These are phyloP conservation scores for Tilletia setariae DNA, from an alignment of 1,284 basidiomycete genomes.

Conservation along the genomic window DNA sequence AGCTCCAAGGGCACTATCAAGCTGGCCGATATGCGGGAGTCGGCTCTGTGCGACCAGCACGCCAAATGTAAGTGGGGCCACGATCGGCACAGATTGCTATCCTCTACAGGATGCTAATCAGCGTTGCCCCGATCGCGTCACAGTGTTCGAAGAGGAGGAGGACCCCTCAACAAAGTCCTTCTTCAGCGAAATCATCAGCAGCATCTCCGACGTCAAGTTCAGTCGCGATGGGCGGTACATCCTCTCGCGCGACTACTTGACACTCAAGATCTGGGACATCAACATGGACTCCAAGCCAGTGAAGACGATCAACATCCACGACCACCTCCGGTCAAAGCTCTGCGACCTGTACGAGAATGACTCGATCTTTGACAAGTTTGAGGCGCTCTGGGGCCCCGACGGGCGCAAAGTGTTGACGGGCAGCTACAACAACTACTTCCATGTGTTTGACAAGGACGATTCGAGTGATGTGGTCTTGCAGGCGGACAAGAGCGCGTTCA, in stretches of 20 bases:
- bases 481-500: conserved; percentile 99
- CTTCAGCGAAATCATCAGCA: conserved; percentile 99
- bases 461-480: conserved; percentile 88
- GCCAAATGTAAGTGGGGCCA: conserved; percentile 74
- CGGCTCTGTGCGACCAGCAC: conserved; percentile 91
- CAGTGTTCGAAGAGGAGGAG: conserved; percentile 71
- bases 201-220: conserved; percentile 99
- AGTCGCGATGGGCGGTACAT: conserved; percentile 96
- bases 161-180: conserved; percentile 96
- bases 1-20: conserved; percentile 99
- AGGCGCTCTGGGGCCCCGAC: conserved; percentile 52
- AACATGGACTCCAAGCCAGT: conserved; percentile 97
- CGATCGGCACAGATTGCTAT: too few species aligned
- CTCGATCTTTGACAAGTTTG: conserved; percentile 99
- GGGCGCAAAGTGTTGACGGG: conserved; percentile 64
- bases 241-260: conserved; percentile 92
- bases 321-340: conserved; percentile 92
- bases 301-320: conserved; percentile 98
- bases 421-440: conserved; percentile 99
- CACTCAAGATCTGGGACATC: conserved; percentile 98
- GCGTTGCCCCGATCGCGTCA: conserved; percentile 23
- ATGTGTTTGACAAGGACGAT: conserved; percentile 93
- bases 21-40: conserved; percentile 99
- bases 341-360: conserved; percentile 99
- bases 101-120: neutral